These are phyloP conservation scores for Besnoitia besnoiti DNA, from an alignment of 169 alveolate genomes.

Conservation along the genomic window DNA sequence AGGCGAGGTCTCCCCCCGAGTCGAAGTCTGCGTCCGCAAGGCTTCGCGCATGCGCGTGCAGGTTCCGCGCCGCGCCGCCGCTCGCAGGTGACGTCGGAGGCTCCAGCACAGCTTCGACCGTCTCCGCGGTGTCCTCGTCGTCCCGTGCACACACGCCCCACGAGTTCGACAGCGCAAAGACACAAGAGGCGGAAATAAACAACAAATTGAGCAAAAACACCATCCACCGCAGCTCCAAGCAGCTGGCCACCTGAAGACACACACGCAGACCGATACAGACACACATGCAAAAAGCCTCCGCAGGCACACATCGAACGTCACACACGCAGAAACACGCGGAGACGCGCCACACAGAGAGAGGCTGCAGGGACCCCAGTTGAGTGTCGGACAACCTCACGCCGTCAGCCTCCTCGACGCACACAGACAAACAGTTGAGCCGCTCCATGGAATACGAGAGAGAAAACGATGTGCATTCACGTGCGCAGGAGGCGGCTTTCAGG, in stretches of 20 bases:
- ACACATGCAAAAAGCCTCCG: neutral
- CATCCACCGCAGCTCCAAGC: conserved; percentile 74
- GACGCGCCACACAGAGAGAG: conserved; percentile 5
- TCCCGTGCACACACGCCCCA: conserved; percentile 71
- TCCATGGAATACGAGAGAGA: conserved; percentile 17
- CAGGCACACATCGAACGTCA: neutral
- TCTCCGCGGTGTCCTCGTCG: neutral
- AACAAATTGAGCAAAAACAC: conserved; percentile 80
- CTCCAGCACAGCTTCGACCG: neutral
- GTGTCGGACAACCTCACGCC: too few species aligned
- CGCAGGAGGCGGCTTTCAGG: too few species aligned
- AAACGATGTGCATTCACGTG: too few species aligned
- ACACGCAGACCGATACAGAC: neutral
- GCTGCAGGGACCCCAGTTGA: too few species aligned
- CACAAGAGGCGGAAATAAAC: conserved; percentile 86
- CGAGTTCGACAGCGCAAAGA: conserved; percentile 82
- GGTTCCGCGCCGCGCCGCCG: neutral
- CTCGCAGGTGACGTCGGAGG: neutral
- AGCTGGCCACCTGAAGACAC: conserved; percentile 56
- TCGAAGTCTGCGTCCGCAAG: neutral
- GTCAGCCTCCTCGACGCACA: too few species aligned
- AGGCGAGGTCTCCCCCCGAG: neutral
- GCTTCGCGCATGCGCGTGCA: neutral
- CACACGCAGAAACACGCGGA: neutral
- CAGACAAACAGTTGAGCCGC: conserved; percentile 42